Conservation (phyloP, 371 early-diverging fungal species). For the Nematocida homosporus region DNA sequence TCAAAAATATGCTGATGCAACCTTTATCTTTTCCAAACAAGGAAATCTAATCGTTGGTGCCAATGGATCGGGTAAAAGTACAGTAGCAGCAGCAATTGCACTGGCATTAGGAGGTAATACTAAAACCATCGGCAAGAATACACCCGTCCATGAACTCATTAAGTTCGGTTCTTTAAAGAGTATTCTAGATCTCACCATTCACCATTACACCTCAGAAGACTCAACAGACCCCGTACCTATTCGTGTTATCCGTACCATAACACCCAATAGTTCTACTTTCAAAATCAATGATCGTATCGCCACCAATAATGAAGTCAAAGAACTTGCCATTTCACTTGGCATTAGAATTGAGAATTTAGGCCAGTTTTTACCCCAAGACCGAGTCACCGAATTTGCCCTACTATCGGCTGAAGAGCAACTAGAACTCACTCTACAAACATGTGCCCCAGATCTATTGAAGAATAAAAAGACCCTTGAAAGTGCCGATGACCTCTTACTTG, state of each 20-base stretch:
- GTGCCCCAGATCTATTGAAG: conserved; percentile 44
- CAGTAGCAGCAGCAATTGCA: conserved; percentile 89
- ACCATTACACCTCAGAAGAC: neutral
- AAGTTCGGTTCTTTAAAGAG: conserved; percentile 58
- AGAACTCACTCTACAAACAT: conserved; percentile 37
- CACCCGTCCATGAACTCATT: conserved; percentile 62
- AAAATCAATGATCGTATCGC: conserved; percentile 55
- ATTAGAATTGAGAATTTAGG: conserved; percentile 65
- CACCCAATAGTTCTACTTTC: conserved; percentile 50
- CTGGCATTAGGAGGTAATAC: conserved; percentile 84
- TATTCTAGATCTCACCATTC: conserved; percentile 49
- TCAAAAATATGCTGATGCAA: conserved; percentile 63
- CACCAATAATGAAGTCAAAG: conserved; percentile 43
- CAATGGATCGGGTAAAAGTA: conserved; percentile 91
- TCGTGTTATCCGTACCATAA: conserved; percentile 35
- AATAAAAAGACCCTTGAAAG: conserved; percentile 44
- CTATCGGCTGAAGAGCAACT: conserved; percentile 64
- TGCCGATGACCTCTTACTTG: neutral
- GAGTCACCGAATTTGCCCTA: conserved; percentile 66
- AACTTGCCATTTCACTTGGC: conserved; percentile 45
- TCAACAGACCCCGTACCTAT: conserved; percentile 25
- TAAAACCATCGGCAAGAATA: conserved; percentile 69
- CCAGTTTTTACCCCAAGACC: conserved; percentile 68
- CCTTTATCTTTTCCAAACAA: conserved; percentile 60
- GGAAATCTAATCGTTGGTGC: conserved; percentile 68